Conservation (phyloP, 2,329 filamentous ascomycete species). For the Microcera coccophila region DNA sequence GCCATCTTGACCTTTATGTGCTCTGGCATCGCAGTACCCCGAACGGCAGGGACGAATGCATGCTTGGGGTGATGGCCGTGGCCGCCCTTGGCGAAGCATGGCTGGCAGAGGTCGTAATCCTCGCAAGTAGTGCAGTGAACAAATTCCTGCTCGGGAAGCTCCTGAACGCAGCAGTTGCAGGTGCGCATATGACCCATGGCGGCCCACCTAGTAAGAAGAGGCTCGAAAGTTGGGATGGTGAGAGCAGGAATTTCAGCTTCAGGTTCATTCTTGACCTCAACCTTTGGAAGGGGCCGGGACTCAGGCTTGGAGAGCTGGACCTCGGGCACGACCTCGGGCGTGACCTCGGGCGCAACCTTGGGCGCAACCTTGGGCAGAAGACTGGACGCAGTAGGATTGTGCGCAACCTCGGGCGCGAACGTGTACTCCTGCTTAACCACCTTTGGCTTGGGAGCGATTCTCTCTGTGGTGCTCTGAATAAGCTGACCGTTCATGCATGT, state of each 20-base stretch:
- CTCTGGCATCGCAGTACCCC: constrained; percentile 57
- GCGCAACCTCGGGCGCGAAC: constrained; percentile 16
- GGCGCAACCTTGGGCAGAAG: constrained; percentile 23
- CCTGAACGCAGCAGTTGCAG: constrained; percentile 33
- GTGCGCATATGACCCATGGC: constrained; percentile 1
- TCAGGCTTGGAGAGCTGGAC: not conserved
- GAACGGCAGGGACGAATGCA: constrained; percentile 65
- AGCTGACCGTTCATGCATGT: constrained; percentile 73
- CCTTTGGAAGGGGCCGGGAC: not conserved
- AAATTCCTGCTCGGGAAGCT: constrained; percentile 73
- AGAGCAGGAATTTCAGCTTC: no score
- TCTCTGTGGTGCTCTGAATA: constrained; percentile 81
- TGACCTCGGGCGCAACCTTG: constrained; percentile 15
- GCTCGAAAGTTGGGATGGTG: not conserved
- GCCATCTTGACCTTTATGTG: constrained; percentile 65
- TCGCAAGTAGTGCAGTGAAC: constrained; percentile 81
- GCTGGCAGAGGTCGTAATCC: constrained; percentile 88
- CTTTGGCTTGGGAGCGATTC: constrained; percentile 62
- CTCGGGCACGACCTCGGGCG: constrained; percentile 10
- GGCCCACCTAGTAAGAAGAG: constrained; percentile 49
- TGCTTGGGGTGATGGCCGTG: constrained; percentile 93
- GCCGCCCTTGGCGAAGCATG: constrained; percentile 69
- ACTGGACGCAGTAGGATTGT: no score
- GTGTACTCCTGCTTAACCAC: constrained; percentile 20
- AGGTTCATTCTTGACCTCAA: not conserved